Evolutionary conservation across 2,329 filamentous ascomycete species (phyloP).

Genomic region (Acrocalymma vagum): DNA sequence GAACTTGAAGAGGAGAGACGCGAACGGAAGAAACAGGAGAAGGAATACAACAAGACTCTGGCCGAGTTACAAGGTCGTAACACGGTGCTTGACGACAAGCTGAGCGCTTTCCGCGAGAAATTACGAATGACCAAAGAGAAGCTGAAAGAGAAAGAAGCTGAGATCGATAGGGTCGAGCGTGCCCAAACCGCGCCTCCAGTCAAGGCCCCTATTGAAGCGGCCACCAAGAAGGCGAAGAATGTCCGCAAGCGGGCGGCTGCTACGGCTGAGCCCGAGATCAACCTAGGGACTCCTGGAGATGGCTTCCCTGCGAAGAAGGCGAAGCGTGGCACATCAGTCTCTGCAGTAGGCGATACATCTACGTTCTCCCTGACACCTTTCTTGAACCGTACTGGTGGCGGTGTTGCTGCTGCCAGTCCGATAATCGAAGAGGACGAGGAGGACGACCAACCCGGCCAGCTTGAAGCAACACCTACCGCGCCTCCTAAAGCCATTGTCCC

Average conservation of each 20-base stretch:
- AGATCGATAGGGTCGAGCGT: conserved; percentile 55
- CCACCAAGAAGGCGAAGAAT: conserved; percentile 49
- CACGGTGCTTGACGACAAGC: conserved; percentile 72
- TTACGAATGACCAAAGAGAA: conserved; percentile 75
- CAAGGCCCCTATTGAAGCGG: conserved; percentile 36
- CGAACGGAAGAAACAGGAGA: conserved; percentile 61
- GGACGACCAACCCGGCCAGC: conserved; percentile 33
- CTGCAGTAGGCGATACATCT: conserved; percentile 82
- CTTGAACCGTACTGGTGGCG: conserved; percentile 78
- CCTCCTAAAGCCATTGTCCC: conserved; percentile 38
- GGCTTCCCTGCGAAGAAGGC: conserved; percentile 56
- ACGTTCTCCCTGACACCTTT: conserved; percentile 95
- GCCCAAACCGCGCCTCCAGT: conserved; percentile 49
- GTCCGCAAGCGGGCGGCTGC: conserved; percentile 52
- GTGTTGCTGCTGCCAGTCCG: conserved; percentile 58
- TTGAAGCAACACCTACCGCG: conserved; percentile 39
- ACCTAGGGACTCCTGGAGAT: conserved; percentile 59
- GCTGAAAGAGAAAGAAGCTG: conserved; percentile 70
- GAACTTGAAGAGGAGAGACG: conserved; percentile 61
- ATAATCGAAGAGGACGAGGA: conserved; percentile 45
- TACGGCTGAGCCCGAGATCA: conserved; percentile 57
- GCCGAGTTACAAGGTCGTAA: conserved; percentile 70
- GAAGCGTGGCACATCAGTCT: conserved; percentile 59
- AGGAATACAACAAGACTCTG: conserved; percentile 63
- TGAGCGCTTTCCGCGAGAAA: conserved; percentile 75